Base-by-base conservation (phyloP, 164 flowering plant genomes). In the Umbellularia californica region DNA sequence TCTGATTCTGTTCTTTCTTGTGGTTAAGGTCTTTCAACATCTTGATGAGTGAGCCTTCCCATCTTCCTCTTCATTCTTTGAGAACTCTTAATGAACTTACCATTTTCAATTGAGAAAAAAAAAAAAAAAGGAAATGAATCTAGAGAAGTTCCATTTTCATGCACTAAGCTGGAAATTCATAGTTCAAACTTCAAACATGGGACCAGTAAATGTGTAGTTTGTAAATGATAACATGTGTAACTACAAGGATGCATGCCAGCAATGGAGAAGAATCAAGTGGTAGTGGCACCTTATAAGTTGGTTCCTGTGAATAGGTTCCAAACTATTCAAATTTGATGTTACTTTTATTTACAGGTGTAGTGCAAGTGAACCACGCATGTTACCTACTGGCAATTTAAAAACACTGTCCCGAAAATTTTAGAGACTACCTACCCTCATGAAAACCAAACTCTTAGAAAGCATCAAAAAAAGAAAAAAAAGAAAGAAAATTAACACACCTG, bases 401-500 rank as follows among this genome's bases (percentile, higher is more conserved):
- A 55, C 5, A 17, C 13, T 55, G 19, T 55, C 20, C 60, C 60
- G 14, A 55, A 14, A 41, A 55, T 3, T 14, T 55, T 55, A 14
- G 17, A 55, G 17, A 55, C 20, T 55, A 55, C 20, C 60, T 55
- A 14, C 20, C 60, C 20, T 55, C 60, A 55, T 2, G 60, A 3
- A 55, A 19, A 55, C 60, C 60, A 55, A 55, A 55, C 60, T 41
- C 47, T 41, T 55, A 55, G 60, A 12, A 71, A 30, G n/a, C 35
- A 14, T n/a, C 30, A 41, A 35, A 50, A 55, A 6, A 41, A 0
- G 9, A 33, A 4, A 33, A 9, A 5, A 41, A 67, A 15, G 17
- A 67, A 22, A 17, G 24, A 2, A 68, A 35, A 50, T 2, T 2
- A 19, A 10, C 20, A 68, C 25, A 94, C 99, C 86, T 94, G 99